A percentile compares a stretch with the other conserved stretches of the same genome.
These are phyloP conservation scores for Cairneyella variabilis DNA, from an alignment of 495 filamentous ascomycete genomes.

Conservation along the genomic window DNA sequence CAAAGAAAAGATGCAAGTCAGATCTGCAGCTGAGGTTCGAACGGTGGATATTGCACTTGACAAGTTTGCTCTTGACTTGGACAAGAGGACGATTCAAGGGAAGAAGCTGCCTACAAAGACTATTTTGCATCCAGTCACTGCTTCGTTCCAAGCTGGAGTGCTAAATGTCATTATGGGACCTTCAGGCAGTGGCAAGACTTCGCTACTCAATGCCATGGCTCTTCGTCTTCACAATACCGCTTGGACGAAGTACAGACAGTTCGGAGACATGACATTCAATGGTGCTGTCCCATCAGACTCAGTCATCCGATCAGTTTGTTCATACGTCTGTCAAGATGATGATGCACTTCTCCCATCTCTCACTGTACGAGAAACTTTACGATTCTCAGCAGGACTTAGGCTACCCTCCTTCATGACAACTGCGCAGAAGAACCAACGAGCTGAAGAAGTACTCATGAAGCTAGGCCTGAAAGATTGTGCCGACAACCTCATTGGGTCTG, in stretches of 20 bases:
- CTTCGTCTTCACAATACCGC: constrained; percentile 53
- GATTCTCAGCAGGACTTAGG: constrained; percentile 63
- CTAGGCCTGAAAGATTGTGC: constrained; percentile 76
- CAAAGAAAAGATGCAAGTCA: constrained; percentile 55
- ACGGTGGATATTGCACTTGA: constrained; percentile 58
- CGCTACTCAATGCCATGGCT: constrained; percentile 66
- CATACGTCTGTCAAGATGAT: constrained; percentile 74
- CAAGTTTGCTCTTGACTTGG: constrained; percentile 56
- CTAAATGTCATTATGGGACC: constrained; percentile 79
- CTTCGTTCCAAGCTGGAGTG: constrained; percentile 56
- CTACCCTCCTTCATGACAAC: constrained; percentile 64
- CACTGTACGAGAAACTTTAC: constrained; percentile 68
- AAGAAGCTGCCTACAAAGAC: constrained; percentile 43
- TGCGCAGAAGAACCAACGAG: constrained; percentile 57
- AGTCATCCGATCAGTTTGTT: constrained; percentile 64
- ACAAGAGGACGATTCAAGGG: constrained; percentile 48
- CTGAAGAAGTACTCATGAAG: constrained; percentile 67
- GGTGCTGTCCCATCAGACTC: constrained; percentile 57
- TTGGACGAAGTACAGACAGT: constrained; percentile 47
- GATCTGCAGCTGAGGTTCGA: constrained; percentile 47
- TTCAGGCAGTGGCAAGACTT: constrained; percentile 70
- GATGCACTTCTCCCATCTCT: constrained; percentile 69
- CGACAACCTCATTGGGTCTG: constrained; percentile 66
- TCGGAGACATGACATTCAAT: constrained; percentile 63
- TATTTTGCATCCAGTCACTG: constrained; percentile 61